Evolutionary conservation across 1,139 yeast species (phyloP).

Genomic region (Yarrowia galli): DNA sequence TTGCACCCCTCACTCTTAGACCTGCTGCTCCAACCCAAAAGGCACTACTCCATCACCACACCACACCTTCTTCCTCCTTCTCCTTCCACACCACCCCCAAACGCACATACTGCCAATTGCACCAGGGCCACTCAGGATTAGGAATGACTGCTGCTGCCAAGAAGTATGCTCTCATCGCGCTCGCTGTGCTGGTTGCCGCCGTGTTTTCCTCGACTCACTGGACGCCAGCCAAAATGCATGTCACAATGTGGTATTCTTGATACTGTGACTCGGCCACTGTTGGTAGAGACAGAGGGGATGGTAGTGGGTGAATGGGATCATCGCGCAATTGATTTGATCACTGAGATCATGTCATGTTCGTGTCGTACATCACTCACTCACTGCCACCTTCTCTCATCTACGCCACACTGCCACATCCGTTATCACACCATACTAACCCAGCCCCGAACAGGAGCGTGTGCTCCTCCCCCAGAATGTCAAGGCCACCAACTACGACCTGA

Average conservation of each 20-base stretch:
- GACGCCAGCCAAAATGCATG: slow-evolving; percentile 36
- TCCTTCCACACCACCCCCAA: slow-evolving; percentile 27
- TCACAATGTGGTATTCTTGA: slow-evolving; percentile 38
- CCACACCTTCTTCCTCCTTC: slow-evolving; percentile 3
- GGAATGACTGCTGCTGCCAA: slow-evolving; percentile 37
- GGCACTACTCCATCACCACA: slow-evolving; percentile 9
- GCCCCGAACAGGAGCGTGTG: slow-evolving; percentile 39
- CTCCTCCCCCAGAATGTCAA: slow-evolving; percentile 73
- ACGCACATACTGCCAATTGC: slow-evolving; percentile 38
- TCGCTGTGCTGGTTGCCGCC: slow-evolving; percentile 22
- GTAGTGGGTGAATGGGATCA: background rate
- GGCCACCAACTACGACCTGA: slow-evolving; percentile 73
- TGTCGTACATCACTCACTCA: background rate
- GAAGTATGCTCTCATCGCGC: slow-evolving; percentile 34
- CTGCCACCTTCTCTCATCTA: background rate
- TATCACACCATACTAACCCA: slow-evolving; percentile 7
- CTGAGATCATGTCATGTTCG: background rate
- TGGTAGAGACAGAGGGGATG: background rate
- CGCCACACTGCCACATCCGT: background rate
- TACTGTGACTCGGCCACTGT: slow-evolving; percentile 4
- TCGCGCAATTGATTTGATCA: background rate
- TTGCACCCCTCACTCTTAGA: slow-evolving; percentile 27
- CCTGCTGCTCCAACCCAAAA: slow-evolving; percentile 28
- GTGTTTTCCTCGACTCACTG: slow-evolving; percentile 31
- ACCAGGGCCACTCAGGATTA: slow-evolving; percentile 36